Conservation (phyloP, 2,329 filamentous ascomycete genomes). For the Penicillium hesseltinei region DNA sequence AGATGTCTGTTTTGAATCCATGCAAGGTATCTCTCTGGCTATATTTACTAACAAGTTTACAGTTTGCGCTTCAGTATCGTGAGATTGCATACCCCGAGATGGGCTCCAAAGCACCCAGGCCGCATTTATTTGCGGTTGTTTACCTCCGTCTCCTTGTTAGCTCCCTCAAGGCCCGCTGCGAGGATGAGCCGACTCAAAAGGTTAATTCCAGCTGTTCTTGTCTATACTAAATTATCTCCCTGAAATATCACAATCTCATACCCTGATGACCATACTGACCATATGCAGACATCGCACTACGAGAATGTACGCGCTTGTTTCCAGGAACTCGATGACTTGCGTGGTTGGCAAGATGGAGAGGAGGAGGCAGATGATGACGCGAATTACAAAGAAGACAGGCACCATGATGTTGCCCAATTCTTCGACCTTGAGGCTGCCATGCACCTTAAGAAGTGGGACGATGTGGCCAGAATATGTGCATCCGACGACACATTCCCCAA, state of each 20-base stretch:
- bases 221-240: neutral
- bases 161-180: neutral
- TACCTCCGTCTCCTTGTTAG: neutral
- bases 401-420: neutral
- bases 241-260: too few relatives aligned
- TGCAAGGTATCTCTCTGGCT: neutral
- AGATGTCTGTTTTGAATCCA: neutral
- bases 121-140: neutral
- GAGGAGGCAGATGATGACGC: neutral
- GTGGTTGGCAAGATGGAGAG: constrained; percentile 1
- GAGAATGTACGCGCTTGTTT: neutral
- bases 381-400: neutral
- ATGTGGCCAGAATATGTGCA: neutral
- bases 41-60: neutral
- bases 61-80: constrained; percentile 6
- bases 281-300: neutral
- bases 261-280: neutral
- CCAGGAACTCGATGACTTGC: neutral
- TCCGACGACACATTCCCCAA: neutral
- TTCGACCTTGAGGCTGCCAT: constrained; percentile 4
- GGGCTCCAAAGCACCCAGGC: neutral
- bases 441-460: neutral
- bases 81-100: neutral
- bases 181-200: neutral
- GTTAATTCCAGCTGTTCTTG: neutral